Conservation (phyloP, 2,329 filamentous ascomycete genomes). For the Malbranchea zuffiana region DNA sequence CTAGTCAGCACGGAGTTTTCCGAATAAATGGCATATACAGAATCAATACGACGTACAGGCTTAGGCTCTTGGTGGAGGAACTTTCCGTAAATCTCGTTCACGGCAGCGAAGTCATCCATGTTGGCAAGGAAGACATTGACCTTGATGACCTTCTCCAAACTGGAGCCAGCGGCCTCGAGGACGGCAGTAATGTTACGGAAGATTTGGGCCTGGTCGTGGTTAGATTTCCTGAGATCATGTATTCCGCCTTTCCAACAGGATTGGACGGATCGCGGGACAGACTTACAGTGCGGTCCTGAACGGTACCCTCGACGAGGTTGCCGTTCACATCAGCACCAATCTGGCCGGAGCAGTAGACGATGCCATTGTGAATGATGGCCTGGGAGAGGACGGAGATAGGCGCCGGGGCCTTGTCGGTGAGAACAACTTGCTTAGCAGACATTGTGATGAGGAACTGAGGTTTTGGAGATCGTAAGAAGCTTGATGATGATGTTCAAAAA, state of each 20-base stretch:
- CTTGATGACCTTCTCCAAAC: constrained; percentile 52
- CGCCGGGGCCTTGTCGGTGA: constrained; percentile 6
- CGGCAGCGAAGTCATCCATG: constrained; percentile 58
- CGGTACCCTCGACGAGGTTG: constrained; percentile 44
- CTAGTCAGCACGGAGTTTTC: constrained; percentile 2
- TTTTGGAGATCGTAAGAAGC: too few relatives aligned
- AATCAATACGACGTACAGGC: constrained; percentile 3
- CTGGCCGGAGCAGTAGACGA: constrained; percentile 59
- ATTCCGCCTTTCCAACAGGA: neutral
- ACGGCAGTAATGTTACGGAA: constrained; percentile 50
- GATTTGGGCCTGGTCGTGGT: constrained; percentile 29
- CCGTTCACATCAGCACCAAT: constrained; percentile 46
- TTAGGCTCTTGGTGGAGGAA: constrained; percentile 25
- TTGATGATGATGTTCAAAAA: too few relatives aligned
- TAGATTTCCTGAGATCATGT: neutral
- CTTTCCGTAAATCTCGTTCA: constrained; percentile 78
- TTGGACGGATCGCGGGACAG: neutral
- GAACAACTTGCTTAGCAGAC: constrained; percentile 7
- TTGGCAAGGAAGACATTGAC: constrained; percentile 56
- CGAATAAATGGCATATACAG: neutral
- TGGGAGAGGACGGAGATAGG: constrained; percentile 45
- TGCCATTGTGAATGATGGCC: constrained; percentile 51
- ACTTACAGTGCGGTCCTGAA: constrained; percentile 10
- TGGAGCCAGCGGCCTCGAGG: constrained; percentile 49
- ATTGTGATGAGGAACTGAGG: too few relatives aligned